Percentiles rank a stretch among this genome's conserved stretches.
Conservation (phyloP, 495 filamentous ascomycete genomes). For the Arthonia radiata region DNA sequence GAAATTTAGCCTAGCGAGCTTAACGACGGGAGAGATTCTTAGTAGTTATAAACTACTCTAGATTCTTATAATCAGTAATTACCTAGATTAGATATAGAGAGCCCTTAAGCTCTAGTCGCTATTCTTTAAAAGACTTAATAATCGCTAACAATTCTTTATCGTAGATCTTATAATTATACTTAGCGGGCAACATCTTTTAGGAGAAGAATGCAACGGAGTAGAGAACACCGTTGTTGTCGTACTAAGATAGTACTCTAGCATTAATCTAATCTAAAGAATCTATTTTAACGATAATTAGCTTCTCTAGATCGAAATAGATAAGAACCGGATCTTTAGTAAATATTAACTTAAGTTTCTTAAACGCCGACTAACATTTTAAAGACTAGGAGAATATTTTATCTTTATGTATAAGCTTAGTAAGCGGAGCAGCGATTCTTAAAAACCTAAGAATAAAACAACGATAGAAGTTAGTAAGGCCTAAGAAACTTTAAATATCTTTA, state of each 20-base stretch:
- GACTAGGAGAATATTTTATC: constrained; percentile 5
- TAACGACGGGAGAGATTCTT: too few species aligned
- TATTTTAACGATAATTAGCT: constrained; percentile 6
- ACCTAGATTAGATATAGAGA: constrained; percentile 7
- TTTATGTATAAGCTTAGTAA: constrained; percentile 5
- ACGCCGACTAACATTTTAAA: constrained; percentile 23
- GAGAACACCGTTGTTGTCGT: constrained; percentile 6
- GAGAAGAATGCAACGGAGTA: constrained; percentile 11
- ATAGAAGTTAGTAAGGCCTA: constrained; percentile 17
- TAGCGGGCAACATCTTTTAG: constrained; percentile 7
- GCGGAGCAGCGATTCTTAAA: constrained; percentile 4
- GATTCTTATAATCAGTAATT: constrained; percentile 13
- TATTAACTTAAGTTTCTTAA: constrained; percentile 19
- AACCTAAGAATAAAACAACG: constrained; percentile 11
- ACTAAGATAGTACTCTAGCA: constrained; percentile 9
- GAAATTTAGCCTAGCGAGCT: too few species aligned
- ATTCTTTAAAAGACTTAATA: constrained; percentile 12
- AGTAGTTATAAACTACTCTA: constrained; percentile 11
- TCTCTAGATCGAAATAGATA: constrained; percentile 7
- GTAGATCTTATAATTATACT: constrained; percentile 13
- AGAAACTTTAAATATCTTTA: constrained; percentile 9
- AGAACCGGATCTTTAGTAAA: constrained; percentile 16
- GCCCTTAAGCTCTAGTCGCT: constrained; percentile 8
- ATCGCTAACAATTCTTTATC: constrained; percentile 17
- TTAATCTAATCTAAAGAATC: constrained; percentile 9